These are phyloP conservation scores for Hibiscus trionum DNA, from an alignment of 345 rosid genomes.

Conservation along the genomic window DNA sequence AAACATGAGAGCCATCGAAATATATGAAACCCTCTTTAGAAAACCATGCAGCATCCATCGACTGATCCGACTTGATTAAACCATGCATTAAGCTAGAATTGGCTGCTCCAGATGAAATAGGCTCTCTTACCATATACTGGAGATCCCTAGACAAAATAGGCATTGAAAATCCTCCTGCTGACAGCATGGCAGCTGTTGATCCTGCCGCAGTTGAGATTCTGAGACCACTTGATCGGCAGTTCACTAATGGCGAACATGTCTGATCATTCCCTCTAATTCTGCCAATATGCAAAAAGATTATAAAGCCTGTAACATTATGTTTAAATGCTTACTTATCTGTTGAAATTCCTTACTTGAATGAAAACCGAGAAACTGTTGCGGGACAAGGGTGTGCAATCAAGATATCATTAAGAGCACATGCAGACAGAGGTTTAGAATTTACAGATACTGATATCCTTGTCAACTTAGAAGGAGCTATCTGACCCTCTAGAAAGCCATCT, in stretches of 20 bases:
- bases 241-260: constrained; percentile 34
- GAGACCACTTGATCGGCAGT: constrained; percentile 83
- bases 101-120: constrained; percentile 3
- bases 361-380: constrained; percentile 71
- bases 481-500: constrained; percentile 59
- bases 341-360: constrained; percentile 49
- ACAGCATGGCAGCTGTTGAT: constrained; percentile 90
- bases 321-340: neutral
- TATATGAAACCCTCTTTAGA: constrained; percentile 12
- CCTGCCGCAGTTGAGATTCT: constrained; percentile 88
- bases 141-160: constrained; percentile 62
- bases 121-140: constrained; percentile 83
- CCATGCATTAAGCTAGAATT: constrained; percentile 54
- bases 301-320: neutral
- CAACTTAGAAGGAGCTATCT: constrained; percentile 40
- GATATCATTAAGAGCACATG: constrained; percentile 72
- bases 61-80: constrained; percentile 38
- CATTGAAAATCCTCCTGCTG: constrained; percentile 81
- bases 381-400: constrained; percentile 79
- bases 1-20: constrained; percentile 62
- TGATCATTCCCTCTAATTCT: constrained; percentile 23
- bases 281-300: neutral
- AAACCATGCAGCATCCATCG: constrained; percentile 57
- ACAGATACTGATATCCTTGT: constrained; percentile 53
- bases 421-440: constrained; percentile 51